phyloP scores from a whole-genome alignment of 2,329 filamentous ascomycete genomes.

The Colletotrichum tropicicola region DNA sequence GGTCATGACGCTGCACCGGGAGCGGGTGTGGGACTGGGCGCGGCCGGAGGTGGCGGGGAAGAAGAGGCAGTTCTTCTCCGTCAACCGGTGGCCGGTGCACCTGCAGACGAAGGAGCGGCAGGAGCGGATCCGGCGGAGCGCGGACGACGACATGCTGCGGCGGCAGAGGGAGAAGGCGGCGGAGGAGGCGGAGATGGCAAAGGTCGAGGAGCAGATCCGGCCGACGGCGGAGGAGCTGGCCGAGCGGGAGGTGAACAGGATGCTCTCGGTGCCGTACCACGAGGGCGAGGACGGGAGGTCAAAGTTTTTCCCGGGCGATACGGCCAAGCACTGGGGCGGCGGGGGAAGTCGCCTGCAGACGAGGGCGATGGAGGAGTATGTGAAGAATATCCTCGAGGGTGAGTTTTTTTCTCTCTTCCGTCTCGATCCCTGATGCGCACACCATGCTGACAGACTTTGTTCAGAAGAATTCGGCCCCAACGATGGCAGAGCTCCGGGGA shows the following conservation, averaged over 20 bases:
- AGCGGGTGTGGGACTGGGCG: constrained; percentile 48
- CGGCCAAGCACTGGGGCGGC: constrained; percentile 36
- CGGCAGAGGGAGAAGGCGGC: neutral
- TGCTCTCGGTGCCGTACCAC: constrained; percentile 58
- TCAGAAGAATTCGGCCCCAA: neutral
- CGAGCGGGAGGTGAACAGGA: neutral
- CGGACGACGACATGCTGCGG: neutral
- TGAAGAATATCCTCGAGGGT: constrained; percentile 29
- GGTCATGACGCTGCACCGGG: constrained; percentile 34
- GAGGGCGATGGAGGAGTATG: constrained; percentile 34
- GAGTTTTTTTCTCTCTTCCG: constrained; percentile 9
- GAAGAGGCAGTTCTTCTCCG: constrained; percentile 48
- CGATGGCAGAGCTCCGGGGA: constrained; percentile 1
- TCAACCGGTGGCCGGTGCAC: constrained; percentile 58
- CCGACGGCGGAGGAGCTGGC: neutral
- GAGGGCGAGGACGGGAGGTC: constrained; percentile 4
- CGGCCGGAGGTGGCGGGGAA: constrained; percentile 33
- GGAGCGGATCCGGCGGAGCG: constrained; percentile 35
- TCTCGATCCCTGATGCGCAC: too few species aligned
- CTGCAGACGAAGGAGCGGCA: constrained; percentile 44
- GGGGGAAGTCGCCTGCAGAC: constrained; percentile 41
- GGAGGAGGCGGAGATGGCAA: neutral
- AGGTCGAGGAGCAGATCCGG: neutral
- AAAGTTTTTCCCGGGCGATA: constrained; percentile 36
- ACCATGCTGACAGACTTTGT: neutral